phyloP scores from a whole-genome alignment of 495 filamentous ascomycete species.

The Trypethelium eluteriae region DNA sequence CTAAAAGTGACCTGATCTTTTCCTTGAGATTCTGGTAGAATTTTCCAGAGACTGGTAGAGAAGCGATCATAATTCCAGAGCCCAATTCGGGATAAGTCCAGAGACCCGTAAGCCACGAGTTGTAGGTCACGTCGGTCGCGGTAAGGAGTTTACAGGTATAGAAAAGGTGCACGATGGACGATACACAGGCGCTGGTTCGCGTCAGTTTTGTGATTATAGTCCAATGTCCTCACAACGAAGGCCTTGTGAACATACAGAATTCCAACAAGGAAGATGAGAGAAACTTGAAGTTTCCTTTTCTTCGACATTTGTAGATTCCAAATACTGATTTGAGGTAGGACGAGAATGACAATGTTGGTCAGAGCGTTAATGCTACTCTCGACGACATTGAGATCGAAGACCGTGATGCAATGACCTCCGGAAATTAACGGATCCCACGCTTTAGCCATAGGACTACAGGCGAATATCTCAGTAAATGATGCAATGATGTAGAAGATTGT shows the following conservation, averaged over 20 bases:
- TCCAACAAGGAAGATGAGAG: not conserved
- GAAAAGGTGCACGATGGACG: not conserved
- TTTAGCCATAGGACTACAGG: conserved; percentile 13
- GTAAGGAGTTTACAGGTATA: not conserved
- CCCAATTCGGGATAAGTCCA: not conserved
- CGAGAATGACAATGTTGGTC: not conserved
- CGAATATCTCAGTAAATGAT: conserved; percentile 12
- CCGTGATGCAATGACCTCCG: conserved; percentile 6
- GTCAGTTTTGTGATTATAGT: too few relatives aligned
- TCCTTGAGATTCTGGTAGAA: not conserved
- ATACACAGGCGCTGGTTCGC: not conserved
- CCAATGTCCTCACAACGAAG: too few relatives aligned
- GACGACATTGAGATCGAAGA: not conserved
- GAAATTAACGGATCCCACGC: conserved; percentile 11
- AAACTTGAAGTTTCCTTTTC: not conserved
- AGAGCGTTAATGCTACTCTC: conserved; percentile 3
- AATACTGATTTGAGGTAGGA: conserved; percentile 12
- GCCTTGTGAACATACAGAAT: not conserved
- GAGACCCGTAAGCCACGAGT: not conserved
- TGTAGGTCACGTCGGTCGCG: not conserved
- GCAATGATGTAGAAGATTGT: conserved; percentile 11
- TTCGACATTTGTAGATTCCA: conserved; percentile 12
- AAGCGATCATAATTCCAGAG: not conserved
- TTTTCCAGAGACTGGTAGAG: not conserved
- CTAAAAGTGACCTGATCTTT: not conserved